These are phyloP conservation scores for Daucus carota DNA, from an alignment of 129 eudicot genomes.

Conservation along the genomic window DH1_v3.0 NC_030382.2:28866001-28866500, in stretches of 20 bases:
- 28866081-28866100: no score
- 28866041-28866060: background rate
- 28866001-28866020: background rate
- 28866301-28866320: slow-evolving; percentile 73
- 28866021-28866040: background rate
- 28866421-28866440: slow-evolving; percentile 19
- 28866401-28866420: slow-evolving; percentile 26
- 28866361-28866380: slow-evolving; percentile 29
- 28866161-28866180: background rate
- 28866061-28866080: background rate
- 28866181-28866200: slow-evolving; percentile 81
- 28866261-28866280: slow-evolving; percentile 32
- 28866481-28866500: slow-evolving; percentile 28
- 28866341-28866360: slow-evolving; percentile 35
- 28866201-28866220: slow-evolving; percentile 70
- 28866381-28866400: slow-evolving; percentile 32
- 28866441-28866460: slow-evolving; percentile 30
- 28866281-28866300: slow-evolving; percentile 29
- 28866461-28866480: slow-evolving; percentile 54
- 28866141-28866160: background rate
- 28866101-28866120: background rate
- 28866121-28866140: background rate
- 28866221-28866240: slow-evolving; percentile 58
- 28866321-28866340: slow-evolving; percentile 26
- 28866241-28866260: slow-evolving; percentile 36